Evolutionary conservation across 257 asterid genomes (phyloP), one percentile per base, ranked within the genome.

Genomic region (Galeopsis tetrahit): DNA sequence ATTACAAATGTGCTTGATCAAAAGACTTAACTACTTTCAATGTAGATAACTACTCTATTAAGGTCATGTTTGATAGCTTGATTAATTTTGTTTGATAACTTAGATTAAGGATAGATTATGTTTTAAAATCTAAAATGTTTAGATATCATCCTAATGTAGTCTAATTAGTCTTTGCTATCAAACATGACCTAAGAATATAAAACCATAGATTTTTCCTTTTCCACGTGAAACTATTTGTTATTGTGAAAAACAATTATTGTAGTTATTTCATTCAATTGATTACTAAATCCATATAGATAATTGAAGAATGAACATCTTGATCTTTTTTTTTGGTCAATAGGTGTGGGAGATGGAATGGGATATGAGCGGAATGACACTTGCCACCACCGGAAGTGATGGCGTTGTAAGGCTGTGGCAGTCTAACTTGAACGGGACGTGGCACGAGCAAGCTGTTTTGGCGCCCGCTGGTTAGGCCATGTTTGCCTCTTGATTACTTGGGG

Each of bases 281-380:
- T 53, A n/a, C 13, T 48, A 48, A 48, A 48, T n/a, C 56, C 56
- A n/a, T n/a, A 5, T 48, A 7, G 33, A 33, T 35, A 17, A 13
- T 55, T 55, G 40, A 10, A 57, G 63, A 15, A 15, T 55, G 61
- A 55, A 55, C 13, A 7, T 62, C 10, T 31, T 5, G 28, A 60
- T 71, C 9, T 28, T 57, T 10, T 56, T 56, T 36, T 70, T 61
- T 57, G 63, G 67, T 66, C 52, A 52, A 32, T 71, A 91, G 98
- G 96, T 91, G 70, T 89, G 90, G 96, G 83, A 93, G 77, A 88
- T 91, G 96, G 96, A 91, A 79, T 93, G 98, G 98, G 97, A 93
- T 82, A 87, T 88, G 87, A 87, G 99, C 8, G 99, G 99, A 67
- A 94, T 88, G 97, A 91, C 98, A 69, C 83, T 93, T 52, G 98